These are phyloP conservation scores for Thelonectria discophora DNA, from an alignment of 2,329 filamentous ascomycete species.

Conservation along the genomic window DNA sequence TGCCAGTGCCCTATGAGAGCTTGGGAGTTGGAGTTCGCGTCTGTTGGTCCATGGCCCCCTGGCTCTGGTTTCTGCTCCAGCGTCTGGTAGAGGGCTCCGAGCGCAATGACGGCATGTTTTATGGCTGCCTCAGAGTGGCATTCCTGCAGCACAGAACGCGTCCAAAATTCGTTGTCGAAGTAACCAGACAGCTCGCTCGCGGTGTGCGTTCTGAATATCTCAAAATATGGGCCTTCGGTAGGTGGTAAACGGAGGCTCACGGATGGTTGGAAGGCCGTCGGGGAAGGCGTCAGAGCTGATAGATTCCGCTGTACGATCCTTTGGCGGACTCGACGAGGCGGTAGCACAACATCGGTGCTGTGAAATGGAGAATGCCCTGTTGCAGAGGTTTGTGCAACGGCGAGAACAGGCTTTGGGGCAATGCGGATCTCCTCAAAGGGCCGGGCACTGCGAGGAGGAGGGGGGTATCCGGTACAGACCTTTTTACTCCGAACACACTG, in stretches of 20 bases:
- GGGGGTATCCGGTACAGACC: slow-evolving; percentile 69
- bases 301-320: slow-evolving; percentile 30
- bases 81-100: slow-evolving; percentile 74
- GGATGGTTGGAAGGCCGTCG: slow-evolving; percentile 55
- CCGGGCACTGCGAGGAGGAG: slow-evolving; percentile 58
- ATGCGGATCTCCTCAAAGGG: slow-evolving; percentile 59
- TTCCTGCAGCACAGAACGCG: slow-evolving; percentile 67
- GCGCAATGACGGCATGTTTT: slow-evolving; percentile 70
- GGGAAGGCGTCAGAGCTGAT: slow-evolving; percentile 39
- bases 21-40: slow-evolving; percentile 38
- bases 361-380: slow-evolving; percentile 29
- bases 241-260: slow-evolving; percentile 57
- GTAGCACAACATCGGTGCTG: slow-evolving; percentile 40
- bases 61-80: slow-evolving; percentile 66
- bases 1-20: slow-evolving; percentile 62
- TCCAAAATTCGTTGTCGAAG: slow-evolving; percentile 74
- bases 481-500: slow-evolving; percentile 69
- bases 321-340: slow-evolving; percentile 45
- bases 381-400: slow-evolving; percentile 33
- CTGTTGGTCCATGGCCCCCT: slow-evolving; percentile 45
- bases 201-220: slow-evolving; percentile 68
- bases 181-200: slow-evolving; percentile 72
- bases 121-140: slow-evolving; percentile 70
- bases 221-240: slow-evolving; percentile 67
- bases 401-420: slow-evolving; percentile 55